These are phyloP conservation scores for Diaporthe velutina DNA, from an alignment of 2,329 filamentous ascomycete genomes.

Conservation along the genomic window DNA sequence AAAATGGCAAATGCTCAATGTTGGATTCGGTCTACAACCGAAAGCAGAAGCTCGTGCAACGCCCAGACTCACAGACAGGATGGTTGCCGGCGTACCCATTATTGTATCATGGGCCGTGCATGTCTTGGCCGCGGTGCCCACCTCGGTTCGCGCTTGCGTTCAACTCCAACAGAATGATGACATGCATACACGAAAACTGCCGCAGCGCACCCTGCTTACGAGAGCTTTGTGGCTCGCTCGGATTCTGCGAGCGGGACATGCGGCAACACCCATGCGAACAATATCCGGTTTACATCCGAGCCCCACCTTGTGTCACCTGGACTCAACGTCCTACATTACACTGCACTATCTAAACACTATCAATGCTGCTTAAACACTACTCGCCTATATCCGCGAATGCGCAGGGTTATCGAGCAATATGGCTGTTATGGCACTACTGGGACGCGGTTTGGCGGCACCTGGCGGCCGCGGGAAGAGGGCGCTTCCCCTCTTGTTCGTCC, in stretches of 20 bases:
- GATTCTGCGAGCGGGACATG: background rate
- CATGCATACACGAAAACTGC: constrained; percentile 2
- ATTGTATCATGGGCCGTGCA: constrained; percentile 4
- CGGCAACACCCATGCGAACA: background rate
- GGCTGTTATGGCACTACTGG: background rate
- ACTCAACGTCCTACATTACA: background rate
- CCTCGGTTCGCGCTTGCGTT: background rate
- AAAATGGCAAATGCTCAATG: background rate
- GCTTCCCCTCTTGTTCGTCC: constrained; percentile 18
- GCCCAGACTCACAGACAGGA: background rate
- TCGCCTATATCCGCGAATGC: background rate
- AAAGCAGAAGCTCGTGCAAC: constrained; percentile 19
- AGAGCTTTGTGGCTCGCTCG: background rate
- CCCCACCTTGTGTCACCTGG: background rate
- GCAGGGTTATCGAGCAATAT: background rate
- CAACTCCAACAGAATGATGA: constrained; percentile 6
- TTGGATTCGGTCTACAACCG: background rate
- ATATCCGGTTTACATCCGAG: background rate
- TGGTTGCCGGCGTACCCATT: background rate
- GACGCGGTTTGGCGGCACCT: background rate
- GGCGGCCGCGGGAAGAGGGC: background rate
- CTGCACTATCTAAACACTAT: background rate
- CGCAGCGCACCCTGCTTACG: background rate
- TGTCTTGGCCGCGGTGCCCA: constrained; percentile 1
- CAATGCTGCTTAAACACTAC: background rate